These are phyloP conservation scores for Metschnikowia kunwiensis DNA, from an alignment of 805 yeast genomes.

Conservation along the genomic window DNA sequence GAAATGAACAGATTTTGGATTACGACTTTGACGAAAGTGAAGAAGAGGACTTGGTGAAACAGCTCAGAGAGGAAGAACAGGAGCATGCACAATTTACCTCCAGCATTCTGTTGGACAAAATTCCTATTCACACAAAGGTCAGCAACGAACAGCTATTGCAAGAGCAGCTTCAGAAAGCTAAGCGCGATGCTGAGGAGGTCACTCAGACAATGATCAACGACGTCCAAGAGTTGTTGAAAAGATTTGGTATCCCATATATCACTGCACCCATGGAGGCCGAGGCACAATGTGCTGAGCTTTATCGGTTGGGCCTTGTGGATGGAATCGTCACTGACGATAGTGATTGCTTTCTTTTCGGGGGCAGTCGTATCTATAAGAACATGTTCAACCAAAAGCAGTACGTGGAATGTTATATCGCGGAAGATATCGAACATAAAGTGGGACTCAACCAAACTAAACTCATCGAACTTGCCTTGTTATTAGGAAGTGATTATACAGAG, in stretches of 20 bases:
- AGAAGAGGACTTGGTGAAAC: conserved; percentile 61
- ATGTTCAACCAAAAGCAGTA: conserved; percentile 91
- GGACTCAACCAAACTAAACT: conserved; percentile 63
- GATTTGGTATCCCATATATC: conserved; percentile 92
- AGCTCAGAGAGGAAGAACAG: conserved; percentile 63
- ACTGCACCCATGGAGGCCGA: conserved; percentile 99
- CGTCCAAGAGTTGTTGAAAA: conserved; percentile 79
- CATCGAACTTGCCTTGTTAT: conserved; percentile 75
- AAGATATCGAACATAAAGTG: conserved; percentile 56
- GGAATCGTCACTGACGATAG: conserved; percentile 97
- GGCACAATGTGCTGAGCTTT: conserved; percentile 90
- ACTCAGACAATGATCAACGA: conserved; percentile 82
- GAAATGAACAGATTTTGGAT: no score
- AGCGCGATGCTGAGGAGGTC: conserved; percentile 89
- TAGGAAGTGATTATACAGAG: conserved; percentile 94
- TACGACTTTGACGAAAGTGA: conserved; percentile 77
- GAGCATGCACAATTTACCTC: conserved; percentile 65
- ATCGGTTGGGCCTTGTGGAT: conserved; percentile 71
- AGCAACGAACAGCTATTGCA: conserved; percentile 49
- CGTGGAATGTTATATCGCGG: conserved; percentile 75
- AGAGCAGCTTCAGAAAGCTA: conserved; percentile 61
- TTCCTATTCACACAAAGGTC: conserved; percentile 35
- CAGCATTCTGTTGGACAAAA: conserved; percentile 22
- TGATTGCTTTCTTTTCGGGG: conserved; percentile 94
- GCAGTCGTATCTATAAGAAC: conserved; percentile 77